Evolutionary conservation across 208 protist genomes (phyloP).

Genomic region (Acanthamoeba sp.): DNA sequence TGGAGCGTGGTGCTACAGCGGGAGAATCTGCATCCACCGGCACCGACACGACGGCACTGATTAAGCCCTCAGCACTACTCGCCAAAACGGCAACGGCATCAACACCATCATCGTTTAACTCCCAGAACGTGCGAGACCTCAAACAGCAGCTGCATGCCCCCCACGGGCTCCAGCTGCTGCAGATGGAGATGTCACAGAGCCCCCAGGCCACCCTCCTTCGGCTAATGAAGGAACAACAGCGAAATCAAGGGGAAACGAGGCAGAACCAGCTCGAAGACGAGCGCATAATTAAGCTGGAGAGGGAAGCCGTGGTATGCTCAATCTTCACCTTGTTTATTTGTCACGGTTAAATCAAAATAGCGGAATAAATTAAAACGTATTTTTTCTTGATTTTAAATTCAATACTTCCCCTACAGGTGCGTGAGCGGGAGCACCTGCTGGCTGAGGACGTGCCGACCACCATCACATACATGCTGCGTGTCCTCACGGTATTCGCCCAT

Average conservation of each 20-base stretch:
- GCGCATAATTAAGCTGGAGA: not conserved
- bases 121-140: not conserved
- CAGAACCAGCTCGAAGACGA: not conserved
- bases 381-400: not conserved
- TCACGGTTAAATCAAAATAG: no score
- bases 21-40: no score
- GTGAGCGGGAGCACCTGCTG: not conserved
- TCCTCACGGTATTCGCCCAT: not conserved
- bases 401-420: not conserved
- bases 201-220: not conserved
- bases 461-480: not conserved
- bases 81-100: not conserved
- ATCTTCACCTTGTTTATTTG: not conserved
- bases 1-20: no score
- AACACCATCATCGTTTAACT: not conserved
- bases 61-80: not conserved
- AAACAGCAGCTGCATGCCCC: not conserved
- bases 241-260: not conserved
- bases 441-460: not conserved
- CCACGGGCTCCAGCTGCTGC: not conserved
- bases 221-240: not conserved
- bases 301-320: not conserved
- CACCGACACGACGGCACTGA: no score
- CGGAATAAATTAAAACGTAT: no score
- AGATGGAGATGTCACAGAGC: slow-evolving; percentile 11